Conservation (phyloP, 768 basidiomycete species). For the Baorangia bicolor region DNA sequence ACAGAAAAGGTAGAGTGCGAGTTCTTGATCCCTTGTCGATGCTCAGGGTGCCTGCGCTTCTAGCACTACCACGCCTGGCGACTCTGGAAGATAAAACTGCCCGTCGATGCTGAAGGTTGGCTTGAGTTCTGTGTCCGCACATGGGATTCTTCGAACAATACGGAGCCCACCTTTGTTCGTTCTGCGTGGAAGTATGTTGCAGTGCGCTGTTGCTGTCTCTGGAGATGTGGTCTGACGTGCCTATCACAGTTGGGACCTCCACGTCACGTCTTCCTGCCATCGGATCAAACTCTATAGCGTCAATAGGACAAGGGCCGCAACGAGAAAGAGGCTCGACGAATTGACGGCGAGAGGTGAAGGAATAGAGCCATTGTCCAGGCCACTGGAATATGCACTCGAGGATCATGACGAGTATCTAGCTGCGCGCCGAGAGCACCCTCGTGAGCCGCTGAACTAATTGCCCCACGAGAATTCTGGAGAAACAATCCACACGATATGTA, state of each 20-base stretch:
- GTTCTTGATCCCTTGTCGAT: not conserved
- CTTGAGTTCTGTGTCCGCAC: slow-evolving; percentile 53
- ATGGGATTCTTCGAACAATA: slow-evolving; percentile 58
- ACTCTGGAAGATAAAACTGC: slow-evolving; percentile 52
- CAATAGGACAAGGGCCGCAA: slow-evolving; percentile 47
- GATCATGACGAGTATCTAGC: slow-evolving; percentile 4
- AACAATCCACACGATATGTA: not conserved
- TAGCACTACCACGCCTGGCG: slow-evolving; percentile 57
- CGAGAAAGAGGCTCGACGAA: slow-evolving; percentile 42
- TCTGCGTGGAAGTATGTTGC: slow-evolving; percentile 53
- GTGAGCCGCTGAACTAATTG: slow-evolving; percentile 6
- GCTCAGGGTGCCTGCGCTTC: not conserved
- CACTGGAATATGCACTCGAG: slow-evolving; percentile 11
- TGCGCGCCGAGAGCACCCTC: slow-evolving; percentile 1
- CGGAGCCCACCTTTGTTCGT: slow-evolving; percentile 54
- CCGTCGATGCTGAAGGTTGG: slow-evolving; percentile 56
- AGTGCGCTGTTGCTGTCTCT: too few relatives aligned
- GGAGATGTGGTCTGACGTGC: too few relatives aligned
- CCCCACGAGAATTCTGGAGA: not conserved
- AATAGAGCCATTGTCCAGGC: slow-evolving; percentile 23
- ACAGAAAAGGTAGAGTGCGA: slow-evolving; percentile 11
- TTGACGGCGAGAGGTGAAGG: slow-evolving; percentile 38
- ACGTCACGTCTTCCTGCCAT: slow-evolving; percentile 53
- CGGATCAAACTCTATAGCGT: slow-evolving; percentile 56
- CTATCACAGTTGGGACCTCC: slow-evolving; percentile 45